A percentile compares a stretch with the other conserved stretches of the same genome.
phyloP scores from a whole-genome alignment of 2,329 filamentous ascomycete species.

The Bipolaris oryzae region DNA sequence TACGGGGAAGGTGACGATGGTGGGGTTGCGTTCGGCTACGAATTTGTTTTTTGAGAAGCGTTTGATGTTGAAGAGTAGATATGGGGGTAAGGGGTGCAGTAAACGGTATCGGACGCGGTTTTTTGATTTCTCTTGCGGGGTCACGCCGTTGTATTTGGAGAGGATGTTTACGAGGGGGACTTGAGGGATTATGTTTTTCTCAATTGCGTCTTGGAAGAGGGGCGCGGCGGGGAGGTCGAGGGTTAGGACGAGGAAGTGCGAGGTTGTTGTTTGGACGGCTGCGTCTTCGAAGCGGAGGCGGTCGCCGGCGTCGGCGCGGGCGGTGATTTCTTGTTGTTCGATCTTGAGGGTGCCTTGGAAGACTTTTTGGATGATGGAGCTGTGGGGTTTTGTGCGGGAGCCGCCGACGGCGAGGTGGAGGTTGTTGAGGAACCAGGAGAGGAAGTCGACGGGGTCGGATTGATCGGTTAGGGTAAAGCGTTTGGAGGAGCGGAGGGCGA shows the following conservation, averaged over 20 bases:
- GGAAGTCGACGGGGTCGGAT: conserved; percentile 93
- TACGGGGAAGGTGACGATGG: conserved; percentile 94
- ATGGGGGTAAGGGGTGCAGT: conserved; percentile 88
- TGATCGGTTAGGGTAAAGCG: conserved; percentile 89
- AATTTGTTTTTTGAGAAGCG: conserved; percentile 98
- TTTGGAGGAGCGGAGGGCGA: conserved; percentile 87
- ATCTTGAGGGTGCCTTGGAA: conserved; percentile 94
- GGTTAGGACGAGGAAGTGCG: conserved; percentile 88
- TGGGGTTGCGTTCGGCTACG: conserved; percentile 92
- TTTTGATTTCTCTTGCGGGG: conserved; percentile 85
- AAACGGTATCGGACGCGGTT: conserved; percentile 89
- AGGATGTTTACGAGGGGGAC: conserved; percentile 78
- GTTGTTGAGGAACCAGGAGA: conserved; percentile 97
- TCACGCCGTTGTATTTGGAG: conserved; percentile 88
- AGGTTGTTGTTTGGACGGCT: conserved; percentile 76
- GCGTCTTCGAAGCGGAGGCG: conserved; percentile 92
- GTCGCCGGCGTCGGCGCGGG: conserved; percentile 84
- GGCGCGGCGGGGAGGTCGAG: conserved; percentile 90
- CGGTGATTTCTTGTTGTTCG: conserved; percentile 91
- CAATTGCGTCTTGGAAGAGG: conserved; percentile 92
- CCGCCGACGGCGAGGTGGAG: conserved; percentile 90
- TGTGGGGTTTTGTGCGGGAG: conserved; percentile 81
- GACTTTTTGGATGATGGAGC: conserved; percentile 85
- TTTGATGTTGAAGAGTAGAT: conserved; percentile 92
- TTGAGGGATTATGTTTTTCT: conserved; percentile 95